These are phyloP conservation scores for Pestalotiopsis sp. DNA, from an alignment of 2,329 filamentous ascomycete genomes.

Conservation along the genomic window DNA sequence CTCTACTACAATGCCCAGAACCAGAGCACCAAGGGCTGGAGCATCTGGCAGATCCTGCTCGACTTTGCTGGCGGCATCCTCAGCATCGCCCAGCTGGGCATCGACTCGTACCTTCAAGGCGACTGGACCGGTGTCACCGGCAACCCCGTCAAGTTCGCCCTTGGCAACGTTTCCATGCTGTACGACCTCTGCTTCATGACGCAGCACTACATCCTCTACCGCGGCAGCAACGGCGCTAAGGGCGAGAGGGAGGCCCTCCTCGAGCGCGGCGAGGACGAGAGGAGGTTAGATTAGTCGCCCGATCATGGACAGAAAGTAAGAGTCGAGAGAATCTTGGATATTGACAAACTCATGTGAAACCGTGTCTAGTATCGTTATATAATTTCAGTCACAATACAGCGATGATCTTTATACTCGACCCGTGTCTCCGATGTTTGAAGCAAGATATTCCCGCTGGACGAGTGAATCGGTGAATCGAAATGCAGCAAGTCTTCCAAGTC, in stretches of 20 bases:
- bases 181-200: conserved; percentile 85
- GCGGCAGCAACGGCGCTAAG: conserved; percentile 24
- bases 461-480: too few species aligned
- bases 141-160: conserved; percentile 85
- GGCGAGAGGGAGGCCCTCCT: conserved; percentile 38
- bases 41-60: conserved; percentile 78
- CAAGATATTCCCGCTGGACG: too few species aligned
- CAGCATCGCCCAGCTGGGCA: conserved; percentile 76
- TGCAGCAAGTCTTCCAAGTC: too few species aligned
- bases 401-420: too few species aligned
- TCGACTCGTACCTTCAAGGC: conserved; percentile 80
- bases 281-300: conserved; percentile 31
- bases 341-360: neutral
- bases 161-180: conserved; percentile 81
- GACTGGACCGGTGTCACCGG: conserved; percentile 92
- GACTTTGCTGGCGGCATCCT: conserved; percentile 81
- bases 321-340: neutral
- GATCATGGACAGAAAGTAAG: neutral
- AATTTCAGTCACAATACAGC: too few species aligned
- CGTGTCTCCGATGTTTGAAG: too few species aligned
- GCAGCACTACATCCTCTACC: conserved; percentile 86
- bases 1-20: conserved; percentile 80
- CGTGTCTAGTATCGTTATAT: neutral
- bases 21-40: conserved; percentile 84
- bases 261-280: conserved; percentile 26